phyloP scores from a whole-genome alignment of 164 flowering plant genomes.

The Vitis rupestris region DNA sequence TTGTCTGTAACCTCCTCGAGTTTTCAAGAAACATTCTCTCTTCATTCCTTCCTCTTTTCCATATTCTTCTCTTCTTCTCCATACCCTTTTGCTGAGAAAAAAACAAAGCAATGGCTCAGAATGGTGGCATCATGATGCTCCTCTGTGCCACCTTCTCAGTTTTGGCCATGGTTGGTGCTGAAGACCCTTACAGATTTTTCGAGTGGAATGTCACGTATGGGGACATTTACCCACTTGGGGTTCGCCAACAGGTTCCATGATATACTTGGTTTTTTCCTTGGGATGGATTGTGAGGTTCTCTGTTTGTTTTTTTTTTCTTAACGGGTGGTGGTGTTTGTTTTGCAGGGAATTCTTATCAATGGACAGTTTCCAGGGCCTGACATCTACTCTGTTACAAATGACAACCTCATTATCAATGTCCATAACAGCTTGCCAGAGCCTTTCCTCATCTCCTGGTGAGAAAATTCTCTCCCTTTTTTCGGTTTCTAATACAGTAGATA shows the following conservation, averaged over 20 bases:
- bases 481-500: background rate
- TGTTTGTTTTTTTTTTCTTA: background rate
- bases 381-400: conserved; percentile 64
- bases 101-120: background rate
- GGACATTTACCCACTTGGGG: conserved; percentile 56
- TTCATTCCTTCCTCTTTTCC: background rate
- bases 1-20: conserved; percentile 6
- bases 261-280: background rate
- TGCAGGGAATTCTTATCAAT: conserved; percentile 78
- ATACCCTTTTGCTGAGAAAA: too few species aligned
- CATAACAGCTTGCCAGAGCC: conserved; percentile 68
- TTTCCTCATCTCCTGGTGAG: conserved; percentile 80
- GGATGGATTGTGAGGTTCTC: background rate
- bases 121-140: background rate
- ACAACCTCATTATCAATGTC: conserved; percentile 76
- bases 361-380: conserved; percentile 90
- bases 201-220: conserved; percentile 67
- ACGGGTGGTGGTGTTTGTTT: background rate
- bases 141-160: background rate
- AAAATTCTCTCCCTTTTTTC: background rate
- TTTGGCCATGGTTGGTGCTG: conserved; percentile 27
- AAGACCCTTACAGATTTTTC: conserved; percentile 56
- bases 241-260: conserved; percentile 51
- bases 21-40: background rate
- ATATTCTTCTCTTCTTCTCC: background rate